Conservation (phyloP, 495 filamentous ascomycete species). For the Aspergillus steynii region DNA sequence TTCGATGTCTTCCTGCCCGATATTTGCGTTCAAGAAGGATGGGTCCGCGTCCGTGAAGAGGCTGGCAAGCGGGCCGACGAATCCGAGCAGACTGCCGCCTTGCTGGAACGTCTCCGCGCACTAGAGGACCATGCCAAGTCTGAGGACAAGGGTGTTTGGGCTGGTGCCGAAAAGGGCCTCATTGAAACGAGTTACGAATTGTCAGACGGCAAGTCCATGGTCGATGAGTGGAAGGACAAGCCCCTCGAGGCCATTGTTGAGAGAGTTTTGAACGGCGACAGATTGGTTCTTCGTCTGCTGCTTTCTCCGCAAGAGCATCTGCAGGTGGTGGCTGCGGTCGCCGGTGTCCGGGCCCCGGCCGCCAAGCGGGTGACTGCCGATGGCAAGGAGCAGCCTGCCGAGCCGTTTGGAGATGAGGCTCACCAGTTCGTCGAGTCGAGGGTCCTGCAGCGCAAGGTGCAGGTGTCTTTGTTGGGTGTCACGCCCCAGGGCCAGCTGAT, state of each 20-base stretch:
- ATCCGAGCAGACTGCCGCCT: conserved; percentile 65
- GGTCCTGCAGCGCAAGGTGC: conserved; percentile 81
- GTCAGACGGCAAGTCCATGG: conserved; percentile 66
- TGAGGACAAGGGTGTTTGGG: conserved; percentile 79
- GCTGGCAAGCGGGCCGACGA: conserved; percentile 82
- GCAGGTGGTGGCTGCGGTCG: conserved; percentile 83
- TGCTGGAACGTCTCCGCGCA: conserved; percentile 71
- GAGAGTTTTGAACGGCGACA: conserved; percentile 86
- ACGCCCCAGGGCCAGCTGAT: conserved; percentile 86
- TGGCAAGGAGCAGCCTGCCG: conserved; percentile 76
- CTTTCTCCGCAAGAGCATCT: conserved; percentile 74
- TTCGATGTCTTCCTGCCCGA: conserved; percentile 78
- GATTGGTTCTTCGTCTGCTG: conserved; percentile 80
- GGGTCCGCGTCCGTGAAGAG: conserved; percentile 89
- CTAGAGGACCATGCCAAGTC: conserved; percentile 80
- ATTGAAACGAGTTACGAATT: conserved; percentile 81
- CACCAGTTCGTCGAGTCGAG: conserved; percentile 81
- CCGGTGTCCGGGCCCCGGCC: conserved; percentile 82
- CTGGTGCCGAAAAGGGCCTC: conserved; percentile 50
- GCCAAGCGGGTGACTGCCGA: conserved; percentile 79
- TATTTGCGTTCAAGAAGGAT: conserved; percentile 77
- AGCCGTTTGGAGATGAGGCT: conserved; percentile 85
- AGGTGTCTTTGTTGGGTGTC: conserved; percentile 76
- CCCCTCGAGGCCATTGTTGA: conserved; percentile 79
- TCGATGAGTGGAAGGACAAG: conserved; percentile 76